Conservation (phyloP, 148 eudicot species). For the Cornus kousa region DNA sequence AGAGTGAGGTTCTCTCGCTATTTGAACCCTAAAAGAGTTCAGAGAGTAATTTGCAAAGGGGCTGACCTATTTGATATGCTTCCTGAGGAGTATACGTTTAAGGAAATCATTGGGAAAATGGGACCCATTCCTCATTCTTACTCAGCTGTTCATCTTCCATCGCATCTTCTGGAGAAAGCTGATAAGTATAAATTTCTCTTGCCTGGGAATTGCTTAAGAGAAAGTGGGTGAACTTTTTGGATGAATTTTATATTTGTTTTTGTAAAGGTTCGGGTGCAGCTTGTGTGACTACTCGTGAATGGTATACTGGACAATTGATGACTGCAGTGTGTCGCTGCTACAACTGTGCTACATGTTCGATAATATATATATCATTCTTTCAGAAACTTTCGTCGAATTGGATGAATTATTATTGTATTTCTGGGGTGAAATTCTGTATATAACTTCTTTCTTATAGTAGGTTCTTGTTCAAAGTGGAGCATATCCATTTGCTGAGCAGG, state of each 20-base stretch:
- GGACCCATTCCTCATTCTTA: slow-evolving; percentile 79
- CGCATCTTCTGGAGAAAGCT: slow-evolving; percentile 66
- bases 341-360: slow-evolving; percentile 3
- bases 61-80: slow-evolving; percentile 73
- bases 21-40: slow-evolving; percentile 62
- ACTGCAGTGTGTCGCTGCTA: slow-evolving; percentile 13
- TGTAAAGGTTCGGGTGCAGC: slow-evolving; percentile 24
- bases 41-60: slow-evolving; percentile 69
- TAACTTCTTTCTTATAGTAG: slow-evolving; percentile 21
- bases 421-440: slow-evolving; percentile 38
- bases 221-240: slow-evolving; percentile 40
- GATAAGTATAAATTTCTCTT: slow-evolving; percentile 59
- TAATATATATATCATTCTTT: slow-evolving; percentile 26
- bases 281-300: slow-evolving; percentile 5
- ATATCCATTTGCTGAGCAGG: slow-evolving; percentile 19
- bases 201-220: slow-evolving; percentile 75
- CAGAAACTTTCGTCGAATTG: slow-evolving; percentile 21
- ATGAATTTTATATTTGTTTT: not conserved
- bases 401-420: slow-evolving; percentile 27
- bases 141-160: slow-evolving; percentile 75
- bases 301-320: slow-evolving; percentile 20
- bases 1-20: slow-evolving; percentile 70
- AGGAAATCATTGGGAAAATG: slow-evolving; percentile 72
- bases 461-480: slow-evolving; percentile 13
- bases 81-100: slow-evolving; percentile 75